Percentiles rank a stretch among this genome's conserved stretches.
These are phyloP conservation scores for Raffaelea arxii DNA, from an alignment of 2,329 filamentous ascomycete genomes.

Conservation along the genomic window DNA sequence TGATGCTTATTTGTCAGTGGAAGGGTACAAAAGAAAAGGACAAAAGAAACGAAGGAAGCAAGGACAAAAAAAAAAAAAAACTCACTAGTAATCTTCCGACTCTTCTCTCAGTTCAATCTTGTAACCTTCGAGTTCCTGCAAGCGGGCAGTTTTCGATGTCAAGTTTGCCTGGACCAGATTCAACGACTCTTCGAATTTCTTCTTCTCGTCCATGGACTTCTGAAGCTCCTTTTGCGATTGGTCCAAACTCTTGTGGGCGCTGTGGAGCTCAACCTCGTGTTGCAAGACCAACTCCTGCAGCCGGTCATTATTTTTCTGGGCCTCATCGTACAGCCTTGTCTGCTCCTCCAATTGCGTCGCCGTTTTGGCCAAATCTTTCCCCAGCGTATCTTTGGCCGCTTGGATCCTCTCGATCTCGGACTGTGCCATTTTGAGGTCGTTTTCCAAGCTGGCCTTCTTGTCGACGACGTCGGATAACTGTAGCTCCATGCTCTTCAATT, in stretches of 20 bases:
- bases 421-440: constrained; percentile 11
- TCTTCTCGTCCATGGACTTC: constrained; percentile 9
- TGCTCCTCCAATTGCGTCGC: constrained; percentile 8
- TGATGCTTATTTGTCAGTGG: constrained; percentile 15
- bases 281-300: constrained; percentile 15
- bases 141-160: constrained; percentile 12
- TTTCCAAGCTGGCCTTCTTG: constrained; percentile 15
- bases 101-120: constrained; percentile 18
- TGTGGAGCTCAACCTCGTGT: constrained; percentile 15
- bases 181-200: constrained; percentile 15
- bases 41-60: not conserved
- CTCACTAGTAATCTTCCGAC: constrained; percentile 22
- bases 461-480: constrained; percentile 15
- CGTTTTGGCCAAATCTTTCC: constrained; percentile 4
- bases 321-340: constrained; percentile 3
- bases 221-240: constrained; percentile 16
- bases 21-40: too few relatives aligned
- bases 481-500: constrained; percentile 13
- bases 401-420: constrained; percentile 10
- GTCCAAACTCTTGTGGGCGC: constrained; percentile 14
- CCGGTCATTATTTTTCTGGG: constrained; percentile 12
- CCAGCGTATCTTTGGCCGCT: constrained; percentile 1
- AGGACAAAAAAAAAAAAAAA: not conserved
- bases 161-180: constrained; percentile 16
- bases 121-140: constrained; percentile 20